Percentiles rank a stretch among this genome's conserved stretches.
Evolutionary conservation across 352 stramenopile genomes (phyloP).

Genomic region (Thalassiosira tumida): DNA sequence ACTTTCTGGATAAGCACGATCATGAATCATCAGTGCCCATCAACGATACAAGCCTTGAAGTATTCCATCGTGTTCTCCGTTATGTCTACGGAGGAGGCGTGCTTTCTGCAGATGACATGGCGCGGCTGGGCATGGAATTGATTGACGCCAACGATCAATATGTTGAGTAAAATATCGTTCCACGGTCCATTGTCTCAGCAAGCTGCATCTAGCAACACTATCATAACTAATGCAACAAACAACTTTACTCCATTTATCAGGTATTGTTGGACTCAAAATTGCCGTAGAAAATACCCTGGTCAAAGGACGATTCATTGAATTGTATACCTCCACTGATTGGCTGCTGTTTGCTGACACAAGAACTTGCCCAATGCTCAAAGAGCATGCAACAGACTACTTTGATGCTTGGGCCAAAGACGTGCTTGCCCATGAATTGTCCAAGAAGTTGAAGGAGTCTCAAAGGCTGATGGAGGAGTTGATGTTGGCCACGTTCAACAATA

Average conservation of each 20-base stretch:
- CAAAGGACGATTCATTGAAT: neutral
- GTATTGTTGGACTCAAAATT: slow-evolving; percentile 53
- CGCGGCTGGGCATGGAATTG: slow-evolving; percentile 18
- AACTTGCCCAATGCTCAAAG: slow-evolving; percentile 13
- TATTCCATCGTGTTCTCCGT: slow-evolving; percentile 38
- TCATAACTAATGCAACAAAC: too few relatives aligned
- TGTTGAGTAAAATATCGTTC: too few relatives aligned
- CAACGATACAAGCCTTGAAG: neutral
- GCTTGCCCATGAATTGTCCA: slow-evolving; percentile 28
- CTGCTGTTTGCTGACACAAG: slow-evolving; percentile 50
- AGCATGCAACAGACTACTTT: slow-evolving; percentile 38
- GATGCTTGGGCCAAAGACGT: slow-evolving; percentile 39
- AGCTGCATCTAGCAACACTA: too few relatives aligned
- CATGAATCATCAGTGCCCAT: slow-evolving; percentile 8
- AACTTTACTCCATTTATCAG: too few relatives aligned
- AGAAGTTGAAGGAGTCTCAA: slow-evolving; percentile 26
- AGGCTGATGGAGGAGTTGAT: slow-evolving; percentile 34
- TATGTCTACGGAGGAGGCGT: slow-evolving; percentile 50
- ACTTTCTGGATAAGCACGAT: slow-evolving; percentile 3
- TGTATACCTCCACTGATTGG: slow-evolving; percentile 19
- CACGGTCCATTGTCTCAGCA: too few relatives aligned
- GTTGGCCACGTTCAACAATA: neutral
- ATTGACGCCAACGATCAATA: slow-evolving; percentile 50
- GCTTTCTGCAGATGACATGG: neutral
- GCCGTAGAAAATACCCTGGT: slow-evolving; percentile 41